Evolutionary conservation across 192 early-diverging fungal genomes (phyloP), one percentile per base, ranked within the genome.

Genomic region (Phycomyces nitens): DNA sequence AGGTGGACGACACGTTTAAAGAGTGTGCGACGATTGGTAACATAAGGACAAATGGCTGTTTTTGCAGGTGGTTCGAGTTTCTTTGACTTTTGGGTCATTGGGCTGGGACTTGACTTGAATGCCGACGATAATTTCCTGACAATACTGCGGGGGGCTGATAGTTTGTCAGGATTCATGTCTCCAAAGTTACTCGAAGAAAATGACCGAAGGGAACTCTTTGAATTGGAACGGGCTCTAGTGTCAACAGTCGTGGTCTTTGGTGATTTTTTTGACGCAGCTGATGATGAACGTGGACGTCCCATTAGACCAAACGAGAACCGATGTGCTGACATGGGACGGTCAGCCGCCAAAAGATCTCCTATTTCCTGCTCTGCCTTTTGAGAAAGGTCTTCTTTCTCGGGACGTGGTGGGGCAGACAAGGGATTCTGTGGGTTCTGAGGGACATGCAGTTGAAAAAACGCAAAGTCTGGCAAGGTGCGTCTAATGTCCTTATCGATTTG

Each of bases 401-500:
- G 23, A 14, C 22, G 18, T 11, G 43, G 42, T 53, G 78, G 42
- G 66, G 71, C 53, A 56, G 78, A 79, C 18, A 81, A 66, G 5
- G 79, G 81, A 49, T 79, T 80, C n/a, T 78, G 65, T 7, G 77
- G 71, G 34, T 73, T 80, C 24, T 75, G 71, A 11, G 83, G 77
- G 26, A 92, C 81, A 16, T 81, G 84, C 4, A 75, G 76, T 61
- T 86, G 87, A 59, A 92, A 91, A 72, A 92, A 91, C 0, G 84
- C 82, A 58, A 91, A 75, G 56, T 91, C 88, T 5, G 90, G 88
- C 22, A 91, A 72, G 7, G 90, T 91, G 16, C 89, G 72, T 44
- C 88, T 56, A 3, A 89, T 84, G 67, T 92, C 89, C 60, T 87
- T 89, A 72, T 90, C 86, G 23, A 91, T 89, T 66, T 91, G 88